Percentiles rank a stretch among this genome's conserved stretches.
Evolutionary conservation across 768 basidiomycete genomes (phyloP).

Genomic region (Suillus luteus): DNA sequence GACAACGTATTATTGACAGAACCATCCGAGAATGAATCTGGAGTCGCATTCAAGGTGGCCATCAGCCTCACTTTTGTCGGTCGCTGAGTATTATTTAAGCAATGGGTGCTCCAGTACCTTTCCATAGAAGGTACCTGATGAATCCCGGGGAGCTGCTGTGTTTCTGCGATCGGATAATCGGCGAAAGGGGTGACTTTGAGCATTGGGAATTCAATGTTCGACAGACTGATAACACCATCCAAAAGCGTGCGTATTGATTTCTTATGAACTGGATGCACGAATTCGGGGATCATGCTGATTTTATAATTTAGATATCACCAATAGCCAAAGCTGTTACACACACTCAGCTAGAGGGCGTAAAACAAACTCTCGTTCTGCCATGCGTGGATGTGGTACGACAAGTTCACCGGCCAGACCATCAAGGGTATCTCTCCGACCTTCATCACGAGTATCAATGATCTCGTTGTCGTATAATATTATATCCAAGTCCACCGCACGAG

Average conservation of each 20-base stretch:
- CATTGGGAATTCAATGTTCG: slow-evolving; percentile 49
- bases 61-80: slow-evolving; percentile 67
- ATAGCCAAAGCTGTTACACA: slow-evolving; percentile 22
- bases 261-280: slow-evolving; percentile 60
- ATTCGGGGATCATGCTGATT: slow-evolving; percentile 76
- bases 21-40: slow-evolving; percentile 97
- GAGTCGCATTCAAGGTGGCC: slow-evolving; percentile 91
- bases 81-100: slow-evolving; percentile 16
- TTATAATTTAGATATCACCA: slow-evolving; percentile 7
- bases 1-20: slow-evolving; percentile 53
- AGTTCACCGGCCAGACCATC: slow-evolving; percentile 68
- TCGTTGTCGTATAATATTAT: slow-evolving; percentile 71
- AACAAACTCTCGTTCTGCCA: slow-evolving; percentile 90
- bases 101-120: slow-evolving; percentile 29
- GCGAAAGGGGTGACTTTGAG: slow-evolving; percentile 78
- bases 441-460: slow-evolving; percentile 58
- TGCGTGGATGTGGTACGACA: slow-evolving; percentile 80
- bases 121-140: slow-evolving; percentile 22
- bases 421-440: slow-evolving; percentile 37
- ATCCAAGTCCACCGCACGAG: slow-evolving; percentile 89
- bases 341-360: slow-evolving; percentile 87
- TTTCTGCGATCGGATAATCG: slow-evolving; percentile 41
- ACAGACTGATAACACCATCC: slow-evolving; percentile 36
- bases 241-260: slow-evolving; percentile 52
- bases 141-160: slow-evolving; percentile 16